These are phyloP conservation scores for Scedosporium boydii DNA, from an alignment of 2,329 filamentous ascomycete genomes.

Conservation along the genomic window DNA sequence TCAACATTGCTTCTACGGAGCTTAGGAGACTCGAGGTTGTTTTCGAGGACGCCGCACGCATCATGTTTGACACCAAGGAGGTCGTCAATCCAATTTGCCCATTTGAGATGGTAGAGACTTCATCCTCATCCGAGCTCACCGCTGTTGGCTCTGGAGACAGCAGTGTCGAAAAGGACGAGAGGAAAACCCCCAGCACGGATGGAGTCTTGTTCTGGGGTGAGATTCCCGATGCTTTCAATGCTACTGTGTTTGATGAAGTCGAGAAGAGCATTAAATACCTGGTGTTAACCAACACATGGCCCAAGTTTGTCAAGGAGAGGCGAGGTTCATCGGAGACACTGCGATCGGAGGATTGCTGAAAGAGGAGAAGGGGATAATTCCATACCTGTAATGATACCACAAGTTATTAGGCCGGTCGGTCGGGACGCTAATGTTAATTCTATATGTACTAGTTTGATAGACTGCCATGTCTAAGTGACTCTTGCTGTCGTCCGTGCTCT, in stretches of 20 bases:
- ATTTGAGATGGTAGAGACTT: slow-evolving; percentile 21
- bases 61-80: slow-evolving; percentile 29
- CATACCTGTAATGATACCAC: not conserved
- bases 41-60: slow-evolving; percentile 44
- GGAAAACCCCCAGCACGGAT: slow-evolving; percentile 7
- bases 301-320: slow-evolving; percentile 39
- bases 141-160: not conserved
- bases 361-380: not conserved
- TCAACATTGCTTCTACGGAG: slow-evolving; percentile 53
- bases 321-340: slow-evolving; percentile 14
- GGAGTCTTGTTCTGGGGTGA: slow-evolving; percentile 27
- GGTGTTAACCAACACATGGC: slow-evolving; percentile 61
- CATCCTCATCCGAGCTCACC: slow-evolving; percentile 1
- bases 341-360: not conserved
- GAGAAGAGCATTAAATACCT: slow-evolving; percentile 55
- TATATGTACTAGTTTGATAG: not conserved
- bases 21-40: slow-evolving; percentile 43
- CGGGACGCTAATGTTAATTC: not conserved
- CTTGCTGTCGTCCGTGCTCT: not conserved
- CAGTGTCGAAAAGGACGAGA: not conserved
- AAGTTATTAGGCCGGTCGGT: not conserved
- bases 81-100: slow-evolving; percentile 32
- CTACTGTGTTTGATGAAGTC: slow-evolving; percentile 47
- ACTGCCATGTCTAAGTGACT: not conserved
- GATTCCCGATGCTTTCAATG: slow-evolving; percentile 38